phyloP scores from a whole-genome alignment of 148 eudicot genomes.

The Pouteria glomerata region DNA sequence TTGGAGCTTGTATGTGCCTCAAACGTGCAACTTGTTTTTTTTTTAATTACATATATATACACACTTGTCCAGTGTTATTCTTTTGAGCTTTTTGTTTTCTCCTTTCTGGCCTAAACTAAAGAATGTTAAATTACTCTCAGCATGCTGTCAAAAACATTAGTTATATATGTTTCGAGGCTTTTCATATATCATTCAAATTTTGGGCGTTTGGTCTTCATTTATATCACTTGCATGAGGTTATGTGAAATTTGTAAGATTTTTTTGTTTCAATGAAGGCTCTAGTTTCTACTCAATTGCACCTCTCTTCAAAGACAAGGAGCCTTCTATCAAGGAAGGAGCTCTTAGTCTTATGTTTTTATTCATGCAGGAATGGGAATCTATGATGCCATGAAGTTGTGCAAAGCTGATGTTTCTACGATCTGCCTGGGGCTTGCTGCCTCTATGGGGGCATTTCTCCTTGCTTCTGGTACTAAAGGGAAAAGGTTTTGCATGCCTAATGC shows the following conservation, averaged over 20 bases:
- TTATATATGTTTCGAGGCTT: not conserved
- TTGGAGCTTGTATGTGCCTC: not conserved
- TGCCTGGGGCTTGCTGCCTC: constrained; percentile 95
- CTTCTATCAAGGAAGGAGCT: not conserved
- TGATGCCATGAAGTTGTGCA: constrained; percentile 95
- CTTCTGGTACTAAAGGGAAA: constrained; percentile 92
- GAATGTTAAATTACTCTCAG: not conserved
- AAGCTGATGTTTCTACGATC: constrained; percentile 91
- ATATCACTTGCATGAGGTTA: not conserved
- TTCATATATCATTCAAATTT: not conserved
- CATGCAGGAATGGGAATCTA: constrained; percentile 89
- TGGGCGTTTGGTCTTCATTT: not conserved
- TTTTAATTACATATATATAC: no score
- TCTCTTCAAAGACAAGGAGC: constrained; percentile 4
- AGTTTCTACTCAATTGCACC: not conserved
- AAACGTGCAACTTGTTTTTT: not conserved
- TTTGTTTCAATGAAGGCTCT: not conserved
- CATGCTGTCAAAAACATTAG: not conserved
- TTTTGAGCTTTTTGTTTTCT: not conserved
- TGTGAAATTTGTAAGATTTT: not conserved
- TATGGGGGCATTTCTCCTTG: constrained; percentile 96
- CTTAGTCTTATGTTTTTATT: not conserved
- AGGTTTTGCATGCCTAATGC: constrained; percentile 95
- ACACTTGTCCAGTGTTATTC: not conserved
- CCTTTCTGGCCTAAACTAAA: not conserved